Evolutionary conservation across 176 grass and related monocot genomes (phyloP).

Genomic region (Carex parvula): DNA sequence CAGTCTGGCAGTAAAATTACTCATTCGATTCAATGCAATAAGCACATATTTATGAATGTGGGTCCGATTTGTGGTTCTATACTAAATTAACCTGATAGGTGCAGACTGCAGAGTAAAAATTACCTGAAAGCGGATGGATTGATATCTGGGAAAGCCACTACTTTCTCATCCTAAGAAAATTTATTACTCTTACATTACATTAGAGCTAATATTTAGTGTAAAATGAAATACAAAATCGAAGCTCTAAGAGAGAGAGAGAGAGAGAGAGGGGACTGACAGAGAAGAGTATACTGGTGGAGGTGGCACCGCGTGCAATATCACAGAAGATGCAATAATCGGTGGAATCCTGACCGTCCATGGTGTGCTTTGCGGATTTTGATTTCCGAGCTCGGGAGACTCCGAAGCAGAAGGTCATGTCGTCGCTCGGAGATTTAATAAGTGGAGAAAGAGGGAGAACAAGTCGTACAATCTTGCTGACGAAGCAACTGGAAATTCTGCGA

Average conservation of each 20-base stretch:
- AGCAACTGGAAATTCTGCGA: slow-evolving; percentile 28
- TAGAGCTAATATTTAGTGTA: neutral
- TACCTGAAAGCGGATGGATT: slow-evolving; percentile 90
- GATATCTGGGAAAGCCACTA: slow-evolving; percentile 76
- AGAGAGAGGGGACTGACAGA: slow-evolving; percentile 44
- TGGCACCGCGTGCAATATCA: slow-evolving; percentile 50
- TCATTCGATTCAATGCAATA: neutral
- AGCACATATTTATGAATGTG: neutral
- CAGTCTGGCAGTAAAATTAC: neutral
- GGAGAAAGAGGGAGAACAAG: neutral
- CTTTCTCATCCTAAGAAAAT: slow-evolving; percentile 72
- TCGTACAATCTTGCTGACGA: neutral
- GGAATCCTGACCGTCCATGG: slow-evolving; percentile 19
- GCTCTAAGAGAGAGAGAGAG: neutral
- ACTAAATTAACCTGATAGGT: neutral
- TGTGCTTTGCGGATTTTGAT: slow-evolving; percentile 16
- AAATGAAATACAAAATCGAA: neutral
- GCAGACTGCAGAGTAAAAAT: neutral
- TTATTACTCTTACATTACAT: neutral
- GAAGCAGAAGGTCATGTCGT: slow-evolving; percentile 42
- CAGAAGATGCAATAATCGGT: slow-evolving; percentile 68
- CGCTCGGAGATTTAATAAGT: neutral
- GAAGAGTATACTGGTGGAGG: slow-evolving; percentile 56
- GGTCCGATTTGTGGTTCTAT: neutral
- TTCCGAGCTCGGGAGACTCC: neutral